phyloP scores from a whole-genome alignment of 768 basidiomycete genomes.

The Trametes gibbosa region DNA sequence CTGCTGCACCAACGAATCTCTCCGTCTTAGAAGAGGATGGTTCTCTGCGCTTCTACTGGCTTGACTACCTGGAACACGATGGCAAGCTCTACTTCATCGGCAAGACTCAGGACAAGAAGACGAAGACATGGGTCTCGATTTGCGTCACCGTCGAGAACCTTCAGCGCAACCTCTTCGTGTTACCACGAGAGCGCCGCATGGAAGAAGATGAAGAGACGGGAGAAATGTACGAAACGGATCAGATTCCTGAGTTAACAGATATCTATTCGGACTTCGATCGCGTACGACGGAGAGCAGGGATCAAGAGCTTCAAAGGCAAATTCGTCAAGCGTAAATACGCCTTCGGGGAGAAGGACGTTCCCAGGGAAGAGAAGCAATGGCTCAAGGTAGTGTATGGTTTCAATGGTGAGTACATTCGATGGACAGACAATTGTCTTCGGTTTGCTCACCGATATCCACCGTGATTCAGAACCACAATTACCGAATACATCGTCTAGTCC shows the following conservation, averaged over 20 bases:
- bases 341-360: slow-evolving; percentile 83
- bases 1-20: slow-evolving; percentile 36
- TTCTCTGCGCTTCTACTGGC: slow-evolving; percentile 89
- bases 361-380: slow-evolving; percentile 79
- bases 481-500: slow-evolving; percentile 72
- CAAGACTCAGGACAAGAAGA: slow-evolving; percentile 79
- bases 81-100: slow-evolving; percentile 88
- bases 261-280: slow-evolving; percentile 83
- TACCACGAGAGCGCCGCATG: slow-evolving; percentile 70
- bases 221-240: slow-evolving; percentile 68
- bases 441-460: no score
- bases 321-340: slow-evolving; percentile 90
- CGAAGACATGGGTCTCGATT: slow-evolving; percentile 73
- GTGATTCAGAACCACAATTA: slow-evolving; percentile 61
- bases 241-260: slow-evolving; percentile 64
- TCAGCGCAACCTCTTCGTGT: slow-evolving; percentile 86
- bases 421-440: no score
- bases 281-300: slow-evolving; percentile 66
- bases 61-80: slow-evolving; percentile 87
- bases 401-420: slow-evolving; percentile 51
- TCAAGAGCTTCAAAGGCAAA: slow-evolving; percentile 73
- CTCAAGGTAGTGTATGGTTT: slow-evolving; percentile 93
- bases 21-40: slow-evolving; percentile 81
- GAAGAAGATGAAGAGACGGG: slow-evolving; percentile 58
- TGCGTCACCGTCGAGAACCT: slow-evolving; percentile 84